Conservation (phyloP, 2,329 filamentous ascomycete genomes). For the Trichocomaceae sp. region DNA sequence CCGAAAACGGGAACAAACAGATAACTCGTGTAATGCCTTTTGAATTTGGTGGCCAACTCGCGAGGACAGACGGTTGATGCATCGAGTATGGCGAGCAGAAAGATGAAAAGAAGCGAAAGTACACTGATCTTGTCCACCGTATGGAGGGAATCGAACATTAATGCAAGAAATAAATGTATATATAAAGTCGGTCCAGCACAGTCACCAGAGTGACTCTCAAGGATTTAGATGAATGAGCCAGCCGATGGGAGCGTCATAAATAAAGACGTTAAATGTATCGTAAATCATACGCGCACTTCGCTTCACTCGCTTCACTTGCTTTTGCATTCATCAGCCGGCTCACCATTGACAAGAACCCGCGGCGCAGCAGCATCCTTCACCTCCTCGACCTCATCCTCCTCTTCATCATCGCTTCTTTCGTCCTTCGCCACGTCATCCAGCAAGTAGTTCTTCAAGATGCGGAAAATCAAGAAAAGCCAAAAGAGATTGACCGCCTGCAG, state of each 20-base stretch:
- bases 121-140: not conserved
- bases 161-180: conserved; percentile 10
- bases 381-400: conserved; percentile 37
- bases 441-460: conserved; percentile 39
- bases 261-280: conserved; percentile 3
- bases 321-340: conserved; percentile 23
- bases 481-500: conserved; percentile 43
- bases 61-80: not conserved
- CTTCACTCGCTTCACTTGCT: not conserved
- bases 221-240: not conserved
- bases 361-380: conserved; percentile 18
- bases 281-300: conserved; percentile 2
- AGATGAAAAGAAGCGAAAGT: conserved; percentile 1
- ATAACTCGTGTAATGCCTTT: not conserved
- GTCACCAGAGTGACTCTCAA: not conserved
- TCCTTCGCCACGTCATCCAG: conserved; percentile 35
- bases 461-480: conserved; percentile 42
- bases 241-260: too few species aligned
- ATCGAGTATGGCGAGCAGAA: not conserved
- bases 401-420: conserved; percentile 42
- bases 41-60: too few species aligned
- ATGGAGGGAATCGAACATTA: not conserved
- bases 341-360: conserved; percentile 35
- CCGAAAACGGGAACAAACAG: too few species aligned
- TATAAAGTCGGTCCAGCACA: conserved; percentile 4